phyloP scores from a whole-genome alignment of 2,329 filamentous ascomycete species.

The Parastagonospora nodorum region DNA sequence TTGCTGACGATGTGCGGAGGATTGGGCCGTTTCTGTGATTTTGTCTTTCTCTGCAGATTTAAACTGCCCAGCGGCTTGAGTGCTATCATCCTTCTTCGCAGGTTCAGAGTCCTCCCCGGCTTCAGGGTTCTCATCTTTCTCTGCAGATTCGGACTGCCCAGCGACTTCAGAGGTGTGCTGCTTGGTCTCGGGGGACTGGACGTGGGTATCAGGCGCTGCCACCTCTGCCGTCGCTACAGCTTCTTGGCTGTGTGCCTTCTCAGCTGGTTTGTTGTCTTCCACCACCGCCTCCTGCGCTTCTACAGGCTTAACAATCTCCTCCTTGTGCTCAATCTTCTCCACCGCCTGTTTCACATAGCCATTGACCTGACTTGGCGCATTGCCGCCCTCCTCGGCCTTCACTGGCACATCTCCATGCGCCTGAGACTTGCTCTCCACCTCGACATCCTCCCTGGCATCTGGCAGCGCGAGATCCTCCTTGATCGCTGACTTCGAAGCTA shows the following conservation, averaged over 20 bases:
- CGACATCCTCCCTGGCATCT: constrained; percentile 15
- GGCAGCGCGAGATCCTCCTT: constrained; percentile 37
- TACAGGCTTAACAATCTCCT: constrained; percentile 7
- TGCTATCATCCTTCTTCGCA: neutral
- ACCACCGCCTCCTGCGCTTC: constrained; percentile 3
- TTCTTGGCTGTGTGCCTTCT: neutral
- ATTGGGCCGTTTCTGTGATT: constrained; percentile 7
- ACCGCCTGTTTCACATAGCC: constrained; percentile 15
- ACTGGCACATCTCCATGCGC: constrained; percentile 7
- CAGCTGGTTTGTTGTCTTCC: neutral
- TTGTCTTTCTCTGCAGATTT: constrained; percentile 11
- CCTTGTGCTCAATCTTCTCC: constrained; percentile 12
- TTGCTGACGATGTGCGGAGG: constrained; percentile 14
- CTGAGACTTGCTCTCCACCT: constrained; percentile 4
- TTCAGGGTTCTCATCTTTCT: constrained; percentile 13
- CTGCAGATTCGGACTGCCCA: constrained; percentile 3
- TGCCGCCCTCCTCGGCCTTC: constrained; percentile 10
- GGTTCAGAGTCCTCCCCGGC: constrained; percentile 1
- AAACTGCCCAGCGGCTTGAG: constrained; percentile 1
- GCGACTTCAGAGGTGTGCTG: neutral
- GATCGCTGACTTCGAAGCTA: constrained; percentile 25
- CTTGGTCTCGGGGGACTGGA: constrained; percentile 1
- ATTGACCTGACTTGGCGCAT: constrained; percentile 17
- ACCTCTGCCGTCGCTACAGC: neutral
- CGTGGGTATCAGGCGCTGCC: neutral